Evolutionary conservation across 139 green algal genomes (phyloP).

Genomic region (Yamagishiella unicocca): DNA sequence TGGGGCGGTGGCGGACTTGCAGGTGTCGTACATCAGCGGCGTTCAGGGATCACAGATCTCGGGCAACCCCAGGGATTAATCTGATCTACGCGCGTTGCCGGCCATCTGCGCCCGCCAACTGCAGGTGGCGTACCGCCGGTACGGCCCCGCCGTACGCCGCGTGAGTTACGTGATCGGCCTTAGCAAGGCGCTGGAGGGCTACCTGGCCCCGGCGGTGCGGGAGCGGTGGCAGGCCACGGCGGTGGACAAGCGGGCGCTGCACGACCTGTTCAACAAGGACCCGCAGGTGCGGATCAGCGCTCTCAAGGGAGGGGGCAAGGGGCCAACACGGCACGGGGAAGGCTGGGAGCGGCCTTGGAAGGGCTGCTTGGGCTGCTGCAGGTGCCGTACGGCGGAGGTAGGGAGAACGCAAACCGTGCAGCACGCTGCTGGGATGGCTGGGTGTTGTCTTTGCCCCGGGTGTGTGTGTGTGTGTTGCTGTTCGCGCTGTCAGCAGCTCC

Average conservation of each 20-base stretch:
- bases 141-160: constrained; percentile 6
- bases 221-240: constrained; percentile 12
- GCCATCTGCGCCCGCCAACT: too few species aligned
- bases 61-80: background rate
- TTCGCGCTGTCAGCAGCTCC: too few species aligned
- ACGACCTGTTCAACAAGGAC: background rate
- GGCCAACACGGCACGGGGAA: background rate
- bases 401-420: background rate
- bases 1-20: constrained; percentile 17
- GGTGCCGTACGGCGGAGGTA: too few species aligned
- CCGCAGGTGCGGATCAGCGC: background rate
- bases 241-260: constrained; percentile 28
- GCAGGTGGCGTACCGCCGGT: constrained; percentile 41
- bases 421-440: background rate
- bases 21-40: background rate
- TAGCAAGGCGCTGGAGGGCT: background rate
- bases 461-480: too few species aligned
- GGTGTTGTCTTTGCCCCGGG: background rate
- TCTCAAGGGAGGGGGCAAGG: background rate
- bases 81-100: too few species aligned
- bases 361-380: background rate
- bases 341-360: background rate
- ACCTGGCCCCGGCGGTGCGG: background rate
- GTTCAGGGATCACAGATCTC: background rate
- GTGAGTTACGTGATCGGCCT: constrained; percentile 29